These are phyloP conservation scores for Trichophyton rubrum DNA, from an alignment of 2,329 filamentous ascomycete species.

Conservation along the genomic window DNA sequence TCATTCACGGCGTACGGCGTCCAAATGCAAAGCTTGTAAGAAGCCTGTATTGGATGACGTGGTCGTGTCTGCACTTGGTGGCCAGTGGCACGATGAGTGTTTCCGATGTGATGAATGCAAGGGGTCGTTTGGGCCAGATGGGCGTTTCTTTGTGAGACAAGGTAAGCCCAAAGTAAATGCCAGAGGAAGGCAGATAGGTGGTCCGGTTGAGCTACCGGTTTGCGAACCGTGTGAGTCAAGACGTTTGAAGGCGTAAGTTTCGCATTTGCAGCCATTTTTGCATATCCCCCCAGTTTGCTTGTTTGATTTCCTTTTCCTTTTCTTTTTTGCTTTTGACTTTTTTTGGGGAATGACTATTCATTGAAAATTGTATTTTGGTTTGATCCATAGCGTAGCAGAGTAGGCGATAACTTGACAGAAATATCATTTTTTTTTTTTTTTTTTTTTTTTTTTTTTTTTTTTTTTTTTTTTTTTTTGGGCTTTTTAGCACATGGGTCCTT, in stretches of 20 bases:
- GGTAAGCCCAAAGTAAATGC: conserved; percentile 36
- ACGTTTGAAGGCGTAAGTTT: conserved; percentile 44
- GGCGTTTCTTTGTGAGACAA: conserved; percentile 50
- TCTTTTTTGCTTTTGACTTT: not conserved
- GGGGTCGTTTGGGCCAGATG: conserved; percentile 46
- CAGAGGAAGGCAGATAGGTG: conserved; percentile 36
- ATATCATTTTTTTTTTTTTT: not conserved
- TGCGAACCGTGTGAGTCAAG: conserved; percentile 52
- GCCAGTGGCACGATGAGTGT: conserved; percentile 87
- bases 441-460: not conserved
- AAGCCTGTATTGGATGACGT: conserved; percentile 77
- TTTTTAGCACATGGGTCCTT: not conserved
- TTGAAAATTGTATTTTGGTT: conserved; percentile 1
- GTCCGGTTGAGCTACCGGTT: conserved; percentile 44
- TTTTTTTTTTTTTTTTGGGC: not conserved
- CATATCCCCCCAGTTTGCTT: not conserved
- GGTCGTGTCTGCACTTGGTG: conserved; percentile 76
- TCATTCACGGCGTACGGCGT: conserved; percentile 79
- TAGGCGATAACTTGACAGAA: not conserved
- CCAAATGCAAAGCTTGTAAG: conserved; percentile 77
- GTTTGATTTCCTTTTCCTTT: not conserved
- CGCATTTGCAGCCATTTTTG: not conserved
- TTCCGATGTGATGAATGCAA: conserved; percentile 67
- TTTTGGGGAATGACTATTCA: not conserved
- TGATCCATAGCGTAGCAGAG: not conserved